phyloP scores from a whole-genome alignment of 139 green algal genomes.

The Diplosphaera chodatii region DNA sequence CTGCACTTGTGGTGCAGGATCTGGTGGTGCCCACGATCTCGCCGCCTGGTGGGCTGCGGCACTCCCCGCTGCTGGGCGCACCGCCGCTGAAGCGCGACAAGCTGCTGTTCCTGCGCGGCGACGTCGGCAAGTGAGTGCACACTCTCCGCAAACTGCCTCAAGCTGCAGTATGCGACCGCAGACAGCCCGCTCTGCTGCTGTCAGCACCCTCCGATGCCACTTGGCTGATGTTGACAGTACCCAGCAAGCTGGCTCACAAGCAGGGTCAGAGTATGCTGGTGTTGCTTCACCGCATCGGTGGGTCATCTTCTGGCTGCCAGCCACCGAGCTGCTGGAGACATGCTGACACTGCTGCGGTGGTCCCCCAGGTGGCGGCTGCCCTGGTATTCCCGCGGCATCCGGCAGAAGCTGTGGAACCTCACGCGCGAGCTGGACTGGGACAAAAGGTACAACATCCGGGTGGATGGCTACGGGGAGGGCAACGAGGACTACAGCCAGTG shows the following conservation, averaged over 20 bases:
- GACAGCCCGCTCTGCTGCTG: too few species aligned
- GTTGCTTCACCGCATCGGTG: too few species aligned
- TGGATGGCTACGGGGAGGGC: not conserved
- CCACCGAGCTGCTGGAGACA: too few species aligned
- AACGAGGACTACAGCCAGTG: not conserved
- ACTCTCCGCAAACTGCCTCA: too few species aligned
- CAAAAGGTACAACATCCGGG: not conserved
- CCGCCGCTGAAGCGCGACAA: conserved; percentile 17
- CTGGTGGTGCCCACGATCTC: conserved; percentile 46
- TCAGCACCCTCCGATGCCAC: too few species aligned
- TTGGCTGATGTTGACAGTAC: too few species aligned
- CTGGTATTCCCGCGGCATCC: conserved; percentile 25
- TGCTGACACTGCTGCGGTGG: too few species aligned
- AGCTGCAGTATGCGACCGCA: too few species aligned
- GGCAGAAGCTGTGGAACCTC: conserved; percentile 26
- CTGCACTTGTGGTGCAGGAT: conserved; percentile 29
- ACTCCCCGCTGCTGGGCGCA: conserved; percentile 16
- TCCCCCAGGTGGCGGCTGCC: too few species aligned
- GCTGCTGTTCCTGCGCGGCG: conserved; percentile 24
- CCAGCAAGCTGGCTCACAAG: too few species aligned
- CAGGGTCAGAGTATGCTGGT: too few species aligned
- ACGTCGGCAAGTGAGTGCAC: conserved; percentile 16
- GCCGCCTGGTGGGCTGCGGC: conserved; percentile 18
- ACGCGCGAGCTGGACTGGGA: conserved; percentile 9
- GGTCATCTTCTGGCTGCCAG: too few species aligned